Evolutionary conservation across 306 rosid genomes (phyloP).

Genomic region (Citrullus amarus): DNA sequence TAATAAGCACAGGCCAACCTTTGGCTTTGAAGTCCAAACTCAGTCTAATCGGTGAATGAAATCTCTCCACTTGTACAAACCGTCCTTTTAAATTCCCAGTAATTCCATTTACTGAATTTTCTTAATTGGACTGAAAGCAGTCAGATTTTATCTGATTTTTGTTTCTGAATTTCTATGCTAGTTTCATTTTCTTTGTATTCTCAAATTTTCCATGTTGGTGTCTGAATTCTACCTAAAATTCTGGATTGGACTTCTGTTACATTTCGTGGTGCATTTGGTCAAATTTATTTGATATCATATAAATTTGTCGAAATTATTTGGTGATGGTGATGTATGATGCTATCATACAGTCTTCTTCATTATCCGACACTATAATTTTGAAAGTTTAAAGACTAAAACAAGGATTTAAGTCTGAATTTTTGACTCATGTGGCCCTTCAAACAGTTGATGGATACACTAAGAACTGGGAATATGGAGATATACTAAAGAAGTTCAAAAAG

Average conservation of each 20-base stretch:
- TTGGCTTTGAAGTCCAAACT: constrained; percentile 22
- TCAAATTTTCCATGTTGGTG: neutral
- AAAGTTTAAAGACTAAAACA: neutral
- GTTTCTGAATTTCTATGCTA: neutral
- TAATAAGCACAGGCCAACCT: constrained; percentile 45
- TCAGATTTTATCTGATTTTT: neutral
- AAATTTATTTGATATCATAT: neutral
- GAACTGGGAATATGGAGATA: neutral
- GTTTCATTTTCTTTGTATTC: neutral
- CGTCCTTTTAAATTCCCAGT: neutral
- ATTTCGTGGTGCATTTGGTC: neutral
- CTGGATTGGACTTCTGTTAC: neutral
- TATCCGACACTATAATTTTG: neutral
- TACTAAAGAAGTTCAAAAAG: neutral
- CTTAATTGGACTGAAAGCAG: neutral
- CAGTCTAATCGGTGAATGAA: constrained; percentile 6
- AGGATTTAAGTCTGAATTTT: neutral
- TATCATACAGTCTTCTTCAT: too few species aligned
- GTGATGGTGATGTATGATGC: too few species aligned
- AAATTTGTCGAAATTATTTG: too few species aligned
- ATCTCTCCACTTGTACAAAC: neutral
- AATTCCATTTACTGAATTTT: neutral
- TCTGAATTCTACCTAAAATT: neutral
- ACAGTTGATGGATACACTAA: neutral
- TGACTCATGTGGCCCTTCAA: neutral